Evolutionary conservation across 805 yeast genomes (phyloP), one percentile per base, ranked within the genome.

Genomic region (Ogataea pini): DNA sequence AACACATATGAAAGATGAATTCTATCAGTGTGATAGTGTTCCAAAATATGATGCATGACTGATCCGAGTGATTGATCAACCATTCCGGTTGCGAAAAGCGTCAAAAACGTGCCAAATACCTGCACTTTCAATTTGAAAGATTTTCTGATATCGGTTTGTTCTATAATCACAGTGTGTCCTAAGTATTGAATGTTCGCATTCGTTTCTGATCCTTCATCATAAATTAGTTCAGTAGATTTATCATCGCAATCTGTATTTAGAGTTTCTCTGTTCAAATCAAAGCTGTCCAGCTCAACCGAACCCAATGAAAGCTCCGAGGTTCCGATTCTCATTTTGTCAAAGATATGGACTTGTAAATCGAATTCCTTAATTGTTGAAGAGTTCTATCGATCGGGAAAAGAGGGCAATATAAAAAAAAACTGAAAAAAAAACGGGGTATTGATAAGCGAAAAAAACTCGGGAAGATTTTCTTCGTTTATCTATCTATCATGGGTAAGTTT

Each of bases 31-130:
- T 65, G 25, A 59, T 81, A 83, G 42, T 77, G 64, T 4, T 58
- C 61, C 46, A 79, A 75, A 13, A 82, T 52, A 32, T 73, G 66
- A 1, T 86, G 85, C 50, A 84, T 68, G 33, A 83, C 59, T 0
- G 86, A 74, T 0, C 89, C 89, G 14, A 81, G 62, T 0, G 85
- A 71, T 59, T 83, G 85, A 55, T 84, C 89, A 5, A 75, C 71
- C 24, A 83, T 58, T 0, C 89, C 89, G 49, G 78, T 63, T 1
- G 79, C 57, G 1, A 72, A 59, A 55, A 81, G 76, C 1, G 71
- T 59, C 19, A 65, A 33, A 49, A 68, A 76, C 1, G 72, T 61
- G 0, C 73, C 60, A 0, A 66, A 1, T 19, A 81, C 65, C 60
- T 82, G 85, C 4, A 59, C n/a, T 47, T 70, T 70, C 10, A 82